Evolutionary conservation across 495 filamentous ascomycete genomes (phyloP), one percentile per base, ranked within the genome.

Genomic region (Letharia columbiana): DNA sequence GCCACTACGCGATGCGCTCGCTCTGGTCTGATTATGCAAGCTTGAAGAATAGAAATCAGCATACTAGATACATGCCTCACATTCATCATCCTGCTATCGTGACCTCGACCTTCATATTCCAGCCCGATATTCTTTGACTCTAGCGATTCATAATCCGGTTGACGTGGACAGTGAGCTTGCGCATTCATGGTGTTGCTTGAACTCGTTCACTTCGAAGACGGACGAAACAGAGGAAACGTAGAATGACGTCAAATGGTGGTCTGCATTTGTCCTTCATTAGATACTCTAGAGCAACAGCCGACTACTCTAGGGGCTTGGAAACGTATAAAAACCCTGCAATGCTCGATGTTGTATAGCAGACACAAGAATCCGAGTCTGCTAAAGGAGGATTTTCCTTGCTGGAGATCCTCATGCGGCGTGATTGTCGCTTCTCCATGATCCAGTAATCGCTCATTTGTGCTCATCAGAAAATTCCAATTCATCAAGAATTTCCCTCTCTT

Each of bases 41-140:
- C 45, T 66, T 60, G 49, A 49, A 62, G 64, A 62, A 66, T 61
- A 66, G 64, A 66, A 61, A 61, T 35, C 58, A 66, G 60, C 59
- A 61, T 56, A 57, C 20, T 57, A 57, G 54, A 57, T 57, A 57
- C 54, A 18, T 57, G 33, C 17, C 31, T 37, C 5, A 56, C 4
- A 8, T 37, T 15, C 31, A 20, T 18, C 17, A 37, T 57, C 1
- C 54, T n/a, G 33, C 33, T 37, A 10, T 10, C 3, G 54, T 57
- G 52, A 56, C 31, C 31, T 56, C 31, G 28, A 31, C 6, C 54
- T 37, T 57, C 17, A 4, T 35, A 20, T 31, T 33, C n/a, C 9
- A 35, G 49, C 15, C 1, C 17, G 28, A 20, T 35, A 9, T 54
- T 31, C n/a, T 20, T n/a, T 50, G n/a, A 11, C 12, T 4, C 8